Base-by-base conservation (phyloP, 352 stramenopile species). In the Plasmopara muralis region DNA sequence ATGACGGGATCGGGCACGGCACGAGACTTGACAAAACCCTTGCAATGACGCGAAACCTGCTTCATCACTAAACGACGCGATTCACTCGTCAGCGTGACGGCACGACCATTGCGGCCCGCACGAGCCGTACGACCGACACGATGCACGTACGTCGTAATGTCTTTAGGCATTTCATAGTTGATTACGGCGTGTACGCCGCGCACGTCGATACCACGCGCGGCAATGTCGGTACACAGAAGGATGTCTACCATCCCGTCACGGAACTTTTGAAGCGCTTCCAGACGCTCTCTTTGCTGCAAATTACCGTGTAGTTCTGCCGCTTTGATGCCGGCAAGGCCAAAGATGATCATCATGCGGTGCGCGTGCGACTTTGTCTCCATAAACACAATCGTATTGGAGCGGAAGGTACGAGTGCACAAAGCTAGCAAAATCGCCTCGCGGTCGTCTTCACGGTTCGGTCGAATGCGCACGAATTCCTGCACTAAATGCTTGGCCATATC, bases 101-200 rank as follows among this genome's bases (percentile, higher is more conserved):
- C 83, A 57, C 80, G 81, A 52, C 83, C 82, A 50, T 95, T 95
- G 59, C 96, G 91, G 13, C 97, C 97, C 15, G 96, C 96, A 77
- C 97, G 91, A 34, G 96, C 97, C 30, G 97, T 99, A 63, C 97
- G 87, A 35, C 97, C 97, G 43, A 99, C 97, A 48, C 97, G 87
- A 74, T 99, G 97, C 16, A 99, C 95, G 66, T 99, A 99, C 0
- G 93, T 98, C 34, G 91, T 96, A 10, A 98, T 83, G 55, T 98
- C 86, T 62, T 96, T 94, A 1, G 97, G 97, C 95, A 99, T 99
- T 67, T 99, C 96, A 75, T 98, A 99, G 77, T 99, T 99, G 66
- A 99, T 98, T 4, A 99, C 97, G 15, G 93, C 93, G 58, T 98
- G 78, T 9, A 99, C 95, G 30, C 91, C 91, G 54, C 93, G 79